Percentiles rank a stretch among this genome's conserved stretches.
These are phyloP conservation scores for Austroboletus festivus DNA, from an alignment of 768 basidiomycete genomes.

Conservation along the genomic window DNA sequence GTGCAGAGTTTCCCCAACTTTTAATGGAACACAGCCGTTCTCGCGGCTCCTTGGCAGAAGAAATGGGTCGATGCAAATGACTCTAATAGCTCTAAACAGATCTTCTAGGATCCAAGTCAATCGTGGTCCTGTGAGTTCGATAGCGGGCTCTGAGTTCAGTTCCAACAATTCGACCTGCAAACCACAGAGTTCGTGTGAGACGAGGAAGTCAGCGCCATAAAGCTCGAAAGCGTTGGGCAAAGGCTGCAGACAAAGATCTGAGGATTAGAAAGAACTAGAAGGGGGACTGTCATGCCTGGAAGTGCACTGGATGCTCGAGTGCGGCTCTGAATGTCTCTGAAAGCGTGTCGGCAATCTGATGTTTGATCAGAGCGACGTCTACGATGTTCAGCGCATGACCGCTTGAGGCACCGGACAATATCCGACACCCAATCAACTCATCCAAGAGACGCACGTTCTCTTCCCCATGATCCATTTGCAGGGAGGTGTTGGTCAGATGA, in stretches of 20 bases:
- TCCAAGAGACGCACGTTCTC: slow-evolving; percentile 73
- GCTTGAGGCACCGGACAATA: slow-evolving; percentile 39
- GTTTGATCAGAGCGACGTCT: slow-evolving; percentile 52
- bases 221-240: slow-evolving; percentile 92
- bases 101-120: slow-evolving; percentile 79
- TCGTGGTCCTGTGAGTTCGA: slow-evolving; percentile 85
- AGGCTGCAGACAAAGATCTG: slow-evolving; percentile 43
- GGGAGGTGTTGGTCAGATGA: slow-evolving; percentile 90
- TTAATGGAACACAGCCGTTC: slow-evolving; percentile 35
- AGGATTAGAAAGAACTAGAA: background rate
- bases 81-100: slow-evolving; percentile 69
- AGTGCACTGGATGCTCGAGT: slow-evolving; percentile 74
- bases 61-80: slow-evolving; percentile 70
- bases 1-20: slow-evolving; percentile 48
- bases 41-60: slow-evolving; percentile 1
- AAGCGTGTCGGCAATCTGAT: slow-evolving; percentile 62
- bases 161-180: slow-evolving; percentile 79
- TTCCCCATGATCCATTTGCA: slow-evolving; percentile 69
- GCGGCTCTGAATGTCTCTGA: slow-evolving; percentile 86
- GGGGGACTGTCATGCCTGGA: slow-evolving; percentile 54
- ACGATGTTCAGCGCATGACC: slow-evolving; percentile 17
- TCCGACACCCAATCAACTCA: slow-evolving; percentile 67
- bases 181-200: slow-evolving; percentile 43
- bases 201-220: slow-evolving; percentile 90
- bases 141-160: slow-evolving; percentile 94